Percentiles rank a stretch among this genome's conserved stretches.
Evolutionary conservation across 176 grass and related monocot genomes (phyloP).

Genomic region (Raddia guianensis): DNA sequence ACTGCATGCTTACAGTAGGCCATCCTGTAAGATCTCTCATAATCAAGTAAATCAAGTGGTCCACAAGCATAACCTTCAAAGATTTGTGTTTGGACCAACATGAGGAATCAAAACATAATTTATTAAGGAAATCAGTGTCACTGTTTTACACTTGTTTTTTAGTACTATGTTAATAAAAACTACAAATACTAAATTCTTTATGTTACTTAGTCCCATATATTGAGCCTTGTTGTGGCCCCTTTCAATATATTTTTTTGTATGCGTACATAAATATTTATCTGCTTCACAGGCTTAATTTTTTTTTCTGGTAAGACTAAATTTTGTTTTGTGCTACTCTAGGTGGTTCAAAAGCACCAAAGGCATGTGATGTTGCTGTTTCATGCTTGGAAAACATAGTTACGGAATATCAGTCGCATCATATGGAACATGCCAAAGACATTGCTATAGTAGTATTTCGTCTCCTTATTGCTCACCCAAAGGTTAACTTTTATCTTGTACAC

Average conservation of each 20-base stretch:
- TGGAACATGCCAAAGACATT: conserved; percentile 66
- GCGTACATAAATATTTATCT: background rate
- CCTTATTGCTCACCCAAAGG: conserved; percentile 86
- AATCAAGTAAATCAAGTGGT: background rate
- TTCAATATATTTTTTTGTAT: background rate
- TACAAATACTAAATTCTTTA: background rate
- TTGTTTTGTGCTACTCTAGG: conserved; percentile 51
- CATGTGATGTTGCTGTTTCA: conserved; percentile 79
- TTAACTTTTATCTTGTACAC: conserved; percentile 23
- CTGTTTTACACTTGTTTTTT: conserved; percentile 3
- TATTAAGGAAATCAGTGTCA: background rate
- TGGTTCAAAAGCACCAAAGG: conserved; percentile 66
- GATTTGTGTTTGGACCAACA: background rate
- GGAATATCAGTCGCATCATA: conserved; percentile 63
- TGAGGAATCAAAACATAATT: background rate
- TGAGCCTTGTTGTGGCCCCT: conserved; percentile 12
- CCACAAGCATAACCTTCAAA: background rate
- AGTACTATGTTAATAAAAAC: conserved; percentile 24
- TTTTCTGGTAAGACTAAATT: background rate
- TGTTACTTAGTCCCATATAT: background rate
- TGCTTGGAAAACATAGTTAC: conserved; percentile 70
- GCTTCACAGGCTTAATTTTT: background rate
- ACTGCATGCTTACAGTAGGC: background rate
- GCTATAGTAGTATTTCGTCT: conserved; percentile 68
- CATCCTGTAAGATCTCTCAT: background rate